phyloP scores from a whole-genome alignment of 176 grass and related monocot species.

The Zea luxurians region DNA sequence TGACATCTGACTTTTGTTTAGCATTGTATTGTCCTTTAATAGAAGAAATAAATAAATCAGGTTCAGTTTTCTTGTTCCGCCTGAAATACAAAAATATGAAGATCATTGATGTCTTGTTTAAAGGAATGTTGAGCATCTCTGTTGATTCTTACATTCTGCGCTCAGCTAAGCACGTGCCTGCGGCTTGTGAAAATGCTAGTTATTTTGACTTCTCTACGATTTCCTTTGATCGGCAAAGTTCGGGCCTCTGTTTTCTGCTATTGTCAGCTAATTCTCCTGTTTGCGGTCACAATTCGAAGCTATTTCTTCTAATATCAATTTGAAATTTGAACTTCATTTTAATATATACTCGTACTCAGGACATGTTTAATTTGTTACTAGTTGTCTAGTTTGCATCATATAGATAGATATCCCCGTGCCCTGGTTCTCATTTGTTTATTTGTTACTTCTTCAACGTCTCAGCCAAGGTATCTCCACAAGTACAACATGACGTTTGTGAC shows the following conservation, averaged over 20 bases:
- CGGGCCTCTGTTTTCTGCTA: background rate
- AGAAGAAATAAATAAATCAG: background rate
- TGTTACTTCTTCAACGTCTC: constrained; percentile 14
- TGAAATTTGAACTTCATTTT: background rate
- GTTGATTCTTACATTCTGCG: background rate
- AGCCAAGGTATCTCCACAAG: constrained; percentile 61
- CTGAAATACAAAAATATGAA: background rate
- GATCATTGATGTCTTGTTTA: background rate
- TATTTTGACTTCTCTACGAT: background rate
- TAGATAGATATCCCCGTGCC: background rate
- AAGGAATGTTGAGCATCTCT: background rate
- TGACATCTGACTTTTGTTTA: background rate
- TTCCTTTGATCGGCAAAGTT: background rate
- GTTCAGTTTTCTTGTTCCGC: background rate
- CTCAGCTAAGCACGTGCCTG: background rate
- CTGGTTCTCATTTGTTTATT: background rate
- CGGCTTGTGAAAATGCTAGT: background rate
- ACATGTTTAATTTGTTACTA: background rate
- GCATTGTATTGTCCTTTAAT: background rate
- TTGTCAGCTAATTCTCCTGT: background rate
- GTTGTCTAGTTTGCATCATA: background rate
- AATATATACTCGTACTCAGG: background rate
- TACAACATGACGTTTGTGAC: constrained; percentile 57
- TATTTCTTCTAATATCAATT: background rate
- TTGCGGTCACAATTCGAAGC: background rate